phyloP scores from a whole-genome alignment of 2,329 filamentous ascomycete genomes.

The Cladosporium sp. region DNA sequence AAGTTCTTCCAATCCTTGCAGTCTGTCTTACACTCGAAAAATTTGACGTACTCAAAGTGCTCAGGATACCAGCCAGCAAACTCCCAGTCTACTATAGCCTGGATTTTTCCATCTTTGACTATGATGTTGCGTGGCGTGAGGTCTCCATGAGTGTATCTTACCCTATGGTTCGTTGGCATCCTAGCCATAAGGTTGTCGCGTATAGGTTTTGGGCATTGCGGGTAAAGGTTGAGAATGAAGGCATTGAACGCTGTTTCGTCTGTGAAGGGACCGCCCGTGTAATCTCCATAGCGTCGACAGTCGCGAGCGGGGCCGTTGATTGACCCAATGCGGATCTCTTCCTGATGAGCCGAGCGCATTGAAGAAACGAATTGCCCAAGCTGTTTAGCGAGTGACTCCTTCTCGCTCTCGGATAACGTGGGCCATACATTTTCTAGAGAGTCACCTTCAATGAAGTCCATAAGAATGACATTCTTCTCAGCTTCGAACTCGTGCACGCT shows the following conservation, averaged over 20 bases:
- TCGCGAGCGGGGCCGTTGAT: conserved; percentile 8
- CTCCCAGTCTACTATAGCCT: conserved; percentile 21
- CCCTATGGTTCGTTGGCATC: conserved; percentile 2
- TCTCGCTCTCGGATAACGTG: conserved; percentile 5
- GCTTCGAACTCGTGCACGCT: background rate
- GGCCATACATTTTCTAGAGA: conserved; percentile 15
- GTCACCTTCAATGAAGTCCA: conserved; percentile 16
- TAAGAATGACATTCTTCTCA: conserved; percentile 1
- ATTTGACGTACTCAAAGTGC: conserved; percentile 22
- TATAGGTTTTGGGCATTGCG: conserved; percentile 6
- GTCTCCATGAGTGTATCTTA: conserved; percentile 21
- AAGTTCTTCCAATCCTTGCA: conserved; percentile 17
- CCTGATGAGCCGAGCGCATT: conserved; percentile 12
- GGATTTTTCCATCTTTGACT: conserved; percentile 13
- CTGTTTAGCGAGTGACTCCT: conserved; percentile 12
- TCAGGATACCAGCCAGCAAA: conserved; percentile 21
- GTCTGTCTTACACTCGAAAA: conserved; percentile 10
- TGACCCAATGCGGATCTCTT: conserved; percentile 8
- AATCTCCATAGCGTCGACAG: conserved; percentile 5
- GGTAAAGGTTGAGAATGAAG: conserved; percentile 12
- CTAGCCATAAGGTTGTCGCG: background rate
- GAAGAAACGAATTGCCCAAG: conserved; percentile 6
- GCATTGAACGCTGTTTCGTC: conserved; percentile 17
- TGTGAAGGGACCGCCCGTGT: conserved; percentile 14
- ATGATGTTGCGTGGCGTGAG: conserved; percentile 20